These are phyloP conservation scores for Erigeron canadensis DNA, from an alignment of 129 eudicot species.

Conservation along the genomic window DNA sequence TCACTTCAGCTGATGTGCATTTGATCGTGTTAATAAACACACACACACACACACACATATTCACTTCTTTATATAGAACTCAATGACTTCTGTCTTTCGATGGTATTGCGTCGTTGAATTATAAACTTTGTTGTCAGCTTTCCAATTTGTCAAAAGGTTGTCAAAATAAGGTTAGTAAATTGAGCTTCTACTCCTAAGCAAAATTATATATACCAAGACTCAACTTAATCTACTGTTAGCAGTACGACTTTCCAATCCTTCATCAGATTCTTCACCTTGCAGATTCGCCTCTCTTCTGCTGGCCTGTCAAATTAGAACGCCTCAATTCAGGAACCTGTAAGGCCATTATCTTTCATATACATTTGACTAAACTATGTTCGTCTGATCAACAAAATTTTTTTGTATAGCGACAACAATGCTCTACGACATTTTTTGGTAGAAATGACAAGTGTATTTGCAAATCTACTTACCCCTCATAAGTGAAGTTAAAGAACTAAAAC, in stretches of 20 bases:
- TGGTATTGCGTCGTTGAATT: too few species aligned
- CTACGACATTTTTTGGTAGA: neutral
- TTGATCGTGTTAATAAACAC: too few species aligned
- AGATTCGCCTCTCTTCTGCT: conserved; percentile 38
- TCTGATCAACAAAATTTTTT: conserved; percentile 2
- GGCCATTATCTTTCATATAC: conserved; percentile 18
- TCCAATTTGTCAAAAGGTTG: too few species aligned
- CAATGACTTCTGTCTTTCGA: too few species aligned
- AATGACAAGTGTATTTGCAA: neutral
- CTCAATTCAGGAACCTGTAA: conserved; percentile 43
- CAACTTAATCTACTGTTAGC: neutral
- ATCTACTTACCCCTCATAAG: neutral
- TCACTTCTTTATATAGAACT: too few species aligned
- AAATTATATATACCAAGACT: neutral
- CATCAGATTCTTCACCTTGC: conserved; percentile 39
- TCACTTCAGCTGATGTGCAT: too few species aligned
- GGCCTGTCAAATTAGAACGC: conserved; percentile 26
- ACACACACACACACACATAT: too few species aligned
- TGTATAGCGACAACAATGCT: neutral
- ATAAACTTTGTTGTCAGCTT: too few species aligned
- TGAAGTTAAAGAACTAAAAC: neutral
- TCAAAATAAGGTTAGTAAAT: neutral
- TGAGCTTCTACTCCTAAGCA: neutral
- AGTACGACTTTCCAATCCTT: neutral
- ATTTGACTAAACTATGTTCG: conserved; percentile 12